Evolutionary conservation across 2,329 filamentous ascomycete genomes (phyloP).

Genomic region (Mycosphaerella arachidis): DNA sequence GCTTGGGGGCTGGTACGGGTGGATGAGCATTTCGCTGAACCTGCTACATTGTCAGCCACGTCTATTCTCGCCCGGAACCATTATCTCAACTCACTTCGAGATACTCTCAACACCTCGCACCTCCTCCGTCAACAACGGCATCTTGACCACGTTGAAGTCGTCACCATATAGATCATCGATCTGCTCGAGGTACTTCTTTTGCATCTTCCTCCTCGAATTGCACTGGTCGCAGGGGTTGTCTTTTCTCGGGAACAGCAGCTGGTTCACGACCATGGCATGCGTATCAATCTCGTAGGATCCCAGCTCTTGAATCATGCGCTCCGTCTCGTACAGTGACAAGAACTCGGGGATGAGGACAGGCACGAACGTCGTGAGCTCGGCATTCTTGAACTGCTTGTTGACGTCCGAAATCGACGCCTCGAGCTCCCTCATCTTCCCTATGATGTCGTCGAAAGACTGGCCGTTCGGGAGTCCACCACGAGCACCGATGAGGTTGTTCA

Average conservation of each 20-base stretch:
- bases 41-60: constrained; percentile 26
- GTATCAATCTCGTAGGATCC: constrained; percentile 92
- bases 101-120: constrained; percentile 91
- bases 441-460: constrained; percentile 86
- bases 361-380: constrained; percentile 91
- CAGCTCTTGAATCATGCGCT: constrained; percentile 99
- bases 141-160: constrained; percentile 98
- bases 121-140: constrained; percentile 93
- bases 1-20: constrained; percentile 65
- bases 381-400: constrained; percentile 97
- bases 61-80: background rate
- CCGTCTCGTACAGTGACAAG: constrained; percentile 92
- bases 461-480: constrained; percentile 77
- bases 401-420: constrained; percentile 92
- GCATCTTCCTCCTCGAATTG: constrained; percentile 92
- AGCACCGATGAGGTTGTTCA: constrained; percentile 85
- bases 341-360: constrained; percentile 99
- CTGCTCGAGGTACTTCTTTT: constrained; percentile 98
- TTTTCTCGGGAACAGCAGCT: constrained; percentile 85
- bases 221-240: constrained; percentile 90
- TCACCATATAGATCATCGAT: constrained; percentile 95
- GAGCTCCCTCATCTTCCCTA: constrained; percentile 89
- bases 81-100: constrained; percentile 54
- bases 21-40: constrained; percentile 80
- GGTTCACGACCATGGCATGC: constrained; percentile 96